phyloP scores from a whole-genome alignment of 805 yeast species.

The Lipomyces spencermartinsiae region DNA sequence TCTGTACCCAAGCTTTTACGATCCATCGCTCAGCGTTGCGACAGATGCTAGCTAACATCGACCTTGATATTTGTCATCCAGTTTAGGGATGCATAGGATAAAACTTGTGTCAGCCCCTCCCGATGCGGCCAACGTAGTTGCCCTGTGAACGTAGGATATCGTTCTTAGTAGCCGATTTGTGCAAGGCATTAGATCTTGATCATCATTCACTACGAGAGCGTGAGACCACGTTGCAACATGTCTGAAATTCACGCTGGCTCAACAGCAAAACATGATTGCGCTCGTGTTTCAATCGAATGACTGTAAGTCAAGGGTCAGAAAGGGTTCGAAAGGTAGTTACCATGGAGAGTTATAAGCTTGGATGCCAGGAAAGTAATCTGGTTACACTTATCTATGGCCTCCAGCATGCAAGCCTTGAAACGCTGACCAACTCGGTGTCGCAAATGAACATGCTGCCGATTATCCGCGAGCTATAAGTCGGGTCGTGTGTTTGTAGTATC shows the following conservation, averaged over 20 bases:
- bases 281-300: not conserved
- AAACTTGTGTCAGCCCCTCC: not conserved
- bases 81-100: not conserved
- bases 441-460: no score
- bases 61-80: not conserved
- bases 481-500: no score
- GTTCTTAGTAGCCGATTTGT: not conserved
- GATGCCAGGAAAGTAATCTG: not conserved
- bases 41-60: not conserved
- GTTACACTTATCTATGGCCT: not conserved
- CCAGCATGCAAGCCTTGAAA: no score
- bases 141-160: not conserved
- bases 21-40: not conserved
- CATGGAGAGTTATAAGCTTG: not conserved
- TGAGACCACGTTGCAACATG: not conserved
- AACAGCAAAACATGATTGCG: not conserved
- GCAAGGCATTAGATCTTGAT: not conserved
- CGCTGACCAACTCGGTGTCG: no score
- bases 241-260: not conserved
- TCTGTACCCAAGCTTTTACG: not conserved
- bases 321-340: not conserved
- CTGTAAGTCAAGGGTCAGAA: not conserved
- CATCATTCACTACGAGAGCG: not conserved
- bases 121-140: not conserved
- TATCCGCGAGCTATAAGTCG: no score